Evolutionary conservation across 116 monocot species (phyloP).

Genomic region (Zostera marina): DNA sequence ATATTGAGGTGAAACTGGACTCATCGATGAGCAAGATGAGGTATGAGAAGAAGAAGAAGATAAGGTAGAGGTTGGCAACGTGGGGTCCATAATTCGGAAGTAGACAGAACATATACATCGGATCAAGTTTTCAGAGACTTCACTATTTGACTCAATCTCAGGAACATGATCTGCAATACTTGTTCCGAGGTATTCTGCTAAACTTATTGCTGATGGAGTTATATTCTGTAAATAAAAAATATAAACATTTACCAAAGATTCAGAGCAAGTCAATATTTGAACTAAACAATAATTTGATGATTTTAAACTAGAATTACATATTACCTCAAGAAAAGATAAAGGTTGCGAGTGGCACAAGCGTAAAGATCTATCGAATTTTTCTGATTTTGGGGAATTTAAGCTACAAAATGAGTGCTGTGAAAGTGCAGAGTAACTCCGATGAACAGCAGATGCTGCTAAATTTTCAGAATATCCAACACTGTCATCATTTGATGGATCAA

Average conservation of each 20-base stretch:
- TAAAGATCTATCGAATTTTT: conserved; percentile 39
- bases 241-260: neutral
- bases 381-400: conserved; percentile 52
- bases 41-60: conserved; percentile 45
- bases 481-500: conserved; percentile 4
- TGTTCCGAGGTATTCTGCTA: conserved; percentile 83
- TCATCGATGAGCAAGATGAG: conserved; percentile 77
- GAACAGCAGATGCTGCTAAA: conserved; percentile 16
- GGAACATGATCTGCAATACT: conserved; percentile 52
- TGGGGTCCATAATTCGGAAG: conserved; percentile 57
- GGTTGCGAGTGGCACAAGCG: conserved; percentile 61
- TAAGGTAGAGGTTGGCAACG: conserved; percentile 24
- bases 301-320: conserved; percentile 22
- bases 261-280: too few species aligned
- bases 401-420: conserved; percentile 39
- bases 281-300: neutral
- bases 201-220: conserved; percentile 44
- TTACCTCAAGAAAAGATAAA: conserved; percentile 50
- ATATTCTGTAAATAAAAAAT: conserved; percentile 32
- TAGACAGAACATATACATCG: conserved; percentile 63
- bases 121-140: conserved; percentile 66
- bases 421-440: conserved; percentile 54
- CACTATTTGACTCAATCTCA: conserved; percentile 73
- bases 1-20: conserved; percentile 63
- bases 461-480: conserved; percentile 12